These are phyloP conservation scores for Geotrichum fermentans DNA, from an alignment of 1,139 yeast genomes.

Conservation along the genomic window DNA sequence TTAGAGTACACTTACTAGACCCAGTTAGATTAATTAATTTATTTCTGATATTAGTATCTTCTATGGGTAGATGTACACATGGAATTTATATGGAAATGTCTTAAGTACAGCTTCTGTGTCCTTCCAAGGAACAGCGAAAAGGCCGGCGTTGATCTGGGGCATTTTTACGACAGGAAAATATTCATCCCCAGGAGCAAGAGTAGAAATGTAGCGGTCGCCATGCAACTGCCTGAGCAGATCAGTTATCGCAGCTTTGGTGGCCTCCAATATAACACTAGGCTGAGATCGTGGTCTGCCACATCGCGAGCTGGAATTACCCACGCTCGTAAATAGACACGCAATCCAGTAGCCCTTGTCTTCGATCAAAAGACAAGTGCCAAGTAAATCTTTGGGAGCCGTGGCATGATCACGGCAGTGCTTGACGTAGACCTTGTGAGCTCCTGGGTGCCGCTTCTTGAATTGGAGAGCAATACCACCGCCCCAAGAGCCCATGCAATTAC, in stretches of 20 bases:
- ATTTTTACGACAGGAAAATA: constrained; percentile 41
- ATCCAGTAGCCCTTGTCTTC: constrained; percentile 40
- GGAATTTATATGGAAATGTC: constrained; percentile 14
- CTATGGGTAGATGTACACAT: constrained; percentile 9
- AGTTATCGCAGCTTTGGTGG: constrained; percentile 47
- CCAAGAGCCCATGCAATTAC: constrained; percentile 77
- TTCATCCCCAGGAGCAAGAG: constrained; percentile 17
- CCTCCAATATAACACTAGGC: constrained; percentile 41
- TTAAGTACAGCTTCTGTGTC: constrained; percentile 8
- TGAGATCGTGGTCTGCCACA: background rate
- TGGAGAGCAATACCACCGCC: constrained; percentile 74
- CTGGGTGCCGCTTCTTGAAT: constrained; percentile 49
- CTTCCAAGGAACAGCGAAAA: constrained; percentile 40
- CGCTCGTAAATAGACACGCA: constrained; percentile 60
- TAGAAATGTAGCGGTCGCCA: constrained; percentile 8
- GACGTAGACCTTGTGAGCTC: constrained; percentile 47
- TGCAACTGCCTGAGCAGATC: constrained; percentile 44
- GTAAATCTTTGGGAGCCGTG: constrained; percentile 33
- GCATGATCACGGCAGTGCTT: constrained; percentile 43
- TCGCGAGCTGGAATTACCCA: constrained; percentile 22
- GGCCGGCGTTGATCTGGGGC: constrained; percentile 79
- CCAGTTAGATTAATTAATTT: too few relatives aligned
- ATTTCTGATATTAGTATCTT: background rate
- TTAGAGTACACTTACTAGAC: constrained; percentile 3
- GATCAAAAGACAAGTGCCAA: constrained; percentile 54